Evolutionary conservation across 176 grass and related monocot species (phyloP), one percentile per base, ranked within the genome.

Genomic region (Dactylis glomerata): DNA sequence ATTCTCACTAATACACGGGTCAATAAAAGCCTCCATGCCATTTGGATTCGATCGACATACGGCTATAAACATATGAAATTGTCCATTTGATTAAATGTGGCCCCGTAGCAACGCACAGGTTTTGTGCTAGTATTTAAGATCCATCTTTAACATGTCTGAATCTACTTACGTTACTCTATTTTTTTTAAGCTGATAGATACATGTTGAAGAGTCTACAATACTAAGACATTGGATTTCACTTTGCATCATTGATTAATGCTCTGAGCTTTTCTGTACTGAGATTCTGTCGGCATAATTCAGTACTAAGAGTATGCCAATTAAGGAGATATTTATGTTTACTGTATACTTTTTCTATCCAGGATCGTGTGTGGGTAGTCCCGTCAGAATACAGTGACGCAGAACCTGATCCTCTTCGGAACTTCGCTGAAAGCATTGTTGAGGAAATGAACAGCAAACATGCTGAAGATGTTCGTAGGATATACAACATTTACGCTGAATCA

Each of bases 361-460:
- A 90, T 56, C 91, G 71, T 23, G 82, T 94, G 52, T 96, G 96
- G 96, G 93, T 98, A 77, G 80, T 89, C 75, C 77, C 93, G 26
- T 90, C 86, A 44, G 96, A 96, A 47, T 98, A 96, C 71, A 79
- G 75, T 55, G 88, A 81, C 84, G 93, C 93, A 22, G 93, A 91
- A 82, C 93, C 96, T 79, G 96, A 98, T 77, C 93, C 93, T 73
- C 86, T 96, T 46, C 90, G 93, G 42, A 95, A 92, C 51, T 90
- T 86, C 62, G 92, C 93, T 86, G 93, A 92, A 88, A 96, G 91
- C 47, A 89, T 98, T 50, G 91, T 96, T 58, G 91, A 98, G 54
- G 93, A 96, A 90, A 91, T 98, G 90, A 98, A 98, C 38, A 87
- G 73, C 23, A 81, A 76, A 84, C 84, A 90, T 86, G 81, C 83